These are phyloP conservation scores for Melanomma pulvis-pyrius DNA, from an alignment of 495 filamentous ascomycete genomes.

Conservation along the genomic window DNA sequence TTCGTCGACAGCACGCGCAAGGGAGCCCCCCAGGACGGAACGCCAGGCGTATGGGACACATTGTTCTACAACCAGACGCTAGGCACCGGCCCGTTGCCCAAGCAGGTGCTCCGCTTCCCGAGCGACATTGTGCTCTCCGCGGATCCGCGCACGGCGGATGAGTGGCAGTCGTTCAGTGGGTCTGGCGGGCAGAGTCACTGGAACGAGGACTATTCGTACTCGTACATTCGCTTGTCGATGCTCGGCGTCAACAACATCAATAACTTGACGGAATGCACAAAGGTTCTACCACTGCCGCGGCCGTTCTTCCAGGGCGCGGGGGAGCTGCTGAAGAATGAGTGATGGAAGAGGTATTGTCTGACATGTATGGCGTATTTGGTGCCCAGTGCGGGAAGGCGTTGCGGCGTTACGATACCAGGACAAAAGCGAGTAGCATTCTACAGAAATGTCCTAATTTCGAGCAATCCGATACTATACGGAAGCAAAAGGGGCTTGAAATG, in stretches of 20 bases:
- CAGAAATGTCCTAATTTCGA: too few relatives aligned
- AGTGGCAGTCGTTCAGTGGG: constrained; percentile 46
- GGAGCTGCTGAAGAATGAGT: constrained; percentile 23
- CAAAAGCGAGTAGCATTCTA: too few relatives aligned
- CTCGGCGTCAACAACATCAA: constrained; percentile 53
- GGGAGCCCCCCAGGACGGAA: constrained; percentile 49
- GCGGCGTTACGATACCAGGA: too few relatives aligned
- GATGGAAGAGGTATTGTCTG: background rate
- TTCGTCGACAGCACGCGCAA: constrained; percentile 45
- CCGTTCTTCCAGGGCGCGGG: constrained; percentile 17
- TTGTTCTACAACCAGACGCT: constrained; percentile 52
- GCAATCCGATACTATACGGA: too few relatives aligned
- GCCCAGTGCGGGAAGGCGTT: too few relatives aligned
- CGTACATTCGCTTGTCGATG: constrained; percentile 48
- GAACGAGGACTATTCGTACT: constrained; percentile 49
- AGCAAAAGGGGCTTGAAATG: too few relatives aligned
- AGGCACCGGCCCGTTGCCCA: constrained; percentile 34
- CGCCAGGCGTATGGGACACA: constrained; percentile 51
- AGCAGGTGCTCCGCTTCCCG: constrained; percentile 51
- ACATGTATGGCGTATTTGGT: background rate
- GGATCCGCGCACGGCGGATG: constrained; percentile 42
- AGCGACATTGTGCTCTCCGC: constrained; percentile 50
- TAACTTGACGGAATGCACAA: constrained; percentile 48
- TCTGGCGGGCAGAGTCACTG: constrained; percentile 39
- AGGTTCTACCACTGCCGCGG: constrained; percentile 39